Percentiles rank a stretch among this genome's conserved stretches.
These are phyloP conservation scores for Dendrobium huoshanense DNA, from an alignment of 106 monocot genomes.

Conservation along the genomic window DNA sequence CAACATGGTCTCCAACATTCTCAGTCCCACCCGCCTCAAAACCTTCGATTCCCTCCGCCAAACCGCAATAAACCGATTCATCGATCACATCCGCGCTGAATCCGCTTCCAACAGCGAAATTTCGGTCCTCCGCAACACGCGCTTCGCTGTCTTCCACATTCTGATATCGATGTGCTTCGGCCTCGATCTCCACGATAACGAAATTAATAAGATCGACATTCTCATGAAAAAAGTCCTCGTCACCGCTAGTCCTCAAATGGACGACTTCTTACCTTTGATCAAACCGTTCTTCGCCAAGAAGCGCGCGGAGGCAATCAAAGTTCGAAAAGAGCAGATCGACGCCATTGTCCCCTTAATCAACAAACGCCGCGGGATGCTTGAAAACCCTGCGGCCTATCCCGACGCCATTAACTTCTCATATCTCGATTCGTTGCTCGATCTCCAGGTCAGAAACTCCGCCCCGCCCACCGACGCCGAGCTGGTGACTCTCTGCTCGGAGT, in stretches of 20 bases:
- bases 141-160: slow-evolving; percentile 86
- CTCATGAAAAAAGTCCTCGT: slow-evolving; percentile 75
- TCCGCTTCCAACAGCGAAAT: slow-evolving; percentile 52
- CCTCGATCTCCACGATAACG: slow-evolving; percentile 52
- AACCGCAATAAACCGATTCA: slow-evolving; percentile 65
- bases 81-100: slow-evolving; percentile 45
- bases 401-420: slow-evolving; percentile 55
- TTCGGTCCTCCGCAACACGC: slow-evolving; percentile 73
- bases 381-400: slow-evolving; percentile 11
- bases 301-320: slow-evolving; percentile 28
- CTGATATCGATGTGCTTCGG: slow-evolving; percentile 87
- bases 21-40: slow-evolving; percentile 42
- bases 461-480: slow-evolving; percentile 59
- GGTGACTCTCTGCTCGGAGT: slow-evolving; percentile 75
- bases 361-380: slow-evolving; percentile 30
- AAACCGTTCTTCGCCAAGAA: slow-evolving; percentile 55
- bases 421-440: slow-evolving; percentile 75
- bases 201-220: slow-evolving; percentile 39
- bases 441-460: slow-evolving; percentile 22
- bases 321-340: slow-evolving; percentile 43
- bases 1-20: slow-evolving; percentile 95
- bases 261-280: slow-evolving; percentile 80
- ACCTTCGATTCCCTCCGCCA: slow-evolving; percentile 39
- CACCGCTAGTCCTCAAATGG: slow-evolving; percentile 43
- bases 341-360: slow-evolving; percentile 55